Percentiles rank a stretch among this genome's conserved stretches.
These are phyloP conservation scores for Aphanomyces stellatus DNA, from an alignment of 352 stramenopile genomes.

Conservation along the genomic window DNA sequence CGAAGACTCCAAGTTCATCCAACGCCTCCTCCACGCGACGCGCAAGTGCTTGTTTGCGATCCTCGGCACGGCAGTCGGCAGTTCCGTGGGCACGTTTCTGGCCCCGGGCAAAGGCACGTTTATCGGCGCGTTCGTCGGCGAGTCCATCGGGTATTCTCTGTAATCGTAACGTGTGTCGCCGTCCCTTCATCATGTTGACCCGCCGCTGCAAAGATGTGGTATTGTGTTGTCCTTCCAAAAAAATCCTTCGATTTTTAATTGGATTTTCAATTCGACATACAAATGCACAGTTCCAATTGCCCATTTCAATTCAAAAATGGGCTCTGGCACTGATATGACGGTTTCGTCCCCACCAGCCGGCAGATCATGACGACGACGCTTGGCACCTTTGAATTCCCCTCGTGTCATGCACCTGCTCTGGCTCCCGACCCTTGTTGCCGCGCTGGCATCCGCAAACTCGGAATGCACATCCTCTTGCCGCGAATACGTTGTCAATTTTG, in stretches of 20 bases:
- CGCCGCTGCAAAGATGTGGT: no score
- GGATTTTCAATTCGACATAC: background rate
- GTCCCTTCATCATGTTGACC: no score
- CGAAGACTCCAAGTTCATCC: constrained; percentile 15
- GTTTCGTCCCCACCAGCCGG: no score
- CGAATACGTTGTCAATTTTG: background rate
- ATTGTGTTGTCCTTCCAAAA: background rate
- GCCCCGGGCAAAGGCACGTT: constrained; percentile 68
- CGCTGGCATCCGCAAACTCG: background rate
- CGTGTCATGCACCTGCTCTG: no score
- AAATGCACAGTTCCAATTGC: background rate
- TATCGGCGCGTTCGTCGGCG: constrained; percentile 63
- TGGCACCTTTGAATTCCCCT: no score
- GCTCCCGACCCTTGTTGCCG: background rate
- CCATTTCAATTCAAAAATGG: background rate
- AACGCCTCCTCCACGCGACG: constrained; percentile 36
- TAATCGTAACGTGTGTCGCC: constrained; percentile 21
- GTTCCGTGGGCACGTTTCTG: constrained; percentile 58
- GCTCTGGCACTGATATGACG: no score
- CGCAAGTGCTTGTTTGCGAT: constrained; percentile 53
- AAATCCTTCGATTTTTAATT: background rate
- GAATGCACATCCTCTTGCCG: background rate
- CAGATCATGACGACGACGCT: no score
- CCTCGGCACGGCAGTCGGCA: constrained; percentile 56
- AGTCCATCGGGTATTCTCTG: constrained; percentile 72